Evolutionary conservation across 1,139 yeast genomes (phyloP).

Genomic region (Taiozyma sp.): DNA sequence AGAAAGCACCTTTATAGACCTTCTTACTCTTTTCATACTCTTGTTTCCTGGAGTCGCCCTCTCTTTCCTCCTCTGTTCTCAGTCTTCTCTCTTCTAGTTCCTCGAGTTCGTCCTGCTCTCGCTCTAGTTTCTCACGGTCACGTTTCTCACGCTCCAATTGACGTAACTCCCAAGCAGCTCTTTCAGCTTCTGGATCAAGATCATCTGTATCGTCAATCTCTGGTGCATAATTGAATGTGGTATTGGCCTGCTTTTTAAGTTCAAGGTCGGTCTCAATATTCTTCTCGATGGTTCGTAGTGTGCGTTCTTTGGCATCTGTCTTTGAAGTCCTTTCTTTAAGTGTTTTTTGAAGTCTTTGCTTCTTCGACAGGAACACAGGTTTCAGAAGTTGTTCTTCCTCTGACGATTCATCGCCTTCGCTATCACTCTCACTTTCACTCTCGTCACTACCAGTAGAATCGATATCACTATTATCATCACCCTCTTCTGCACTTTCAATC

Average conservation of each 20-base stretch:
- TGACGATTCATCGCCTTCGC: conserved; percentile 2
- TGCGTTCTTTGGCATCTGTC: conserved; percentile 22
- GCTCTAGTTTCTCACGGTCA: conserved; percentile 35
- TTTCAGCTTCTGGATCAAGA: conserved; percentile 44
- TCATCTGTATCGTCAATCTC: conserved; percentile 54
- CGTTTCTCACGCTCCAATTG: conserved; percentile 38
- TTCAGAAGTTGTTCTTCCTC: conserved; percentile 15
- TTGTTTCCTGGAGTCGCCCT: conserved; percentile 16
- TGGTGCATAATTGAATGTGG: conserved; percentile 22
- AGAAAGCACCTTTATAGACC: conserved; percentile 20
- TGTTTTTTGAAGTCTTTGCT: conserved; percentile 4
- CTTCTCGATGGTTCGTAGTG: conserved; percentile 27
- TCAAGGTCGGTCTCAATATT: conserved; percentile 25
- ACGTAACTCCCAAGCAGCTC: conserved; percentile 41
- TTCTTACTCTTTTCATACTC: conserved; percentile 11
- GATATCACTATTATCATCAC: conserved; percentile 2
- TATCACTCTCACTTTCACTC: conserved; percentile 4
- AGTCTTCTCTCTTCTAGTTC: conserved; percentile 29
- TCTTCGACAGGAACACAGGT: conserved; percentile 22
- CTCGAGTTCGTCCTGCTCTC: conserved; percentile 35
- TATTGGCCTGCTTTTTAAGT: conserved; percentile 10
- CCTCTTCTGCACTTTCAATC: conserved; percentile 8
- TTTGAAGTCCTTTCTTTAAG: neutral
- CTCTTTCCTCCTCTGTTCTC: conserved; percentile 25
- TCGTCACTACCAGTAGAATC: conserved; percentile 6